Base-by-base conservation (phyloP, 371 early-diverging fungal genomes). In the Funneliformis caledonium region DNA sequence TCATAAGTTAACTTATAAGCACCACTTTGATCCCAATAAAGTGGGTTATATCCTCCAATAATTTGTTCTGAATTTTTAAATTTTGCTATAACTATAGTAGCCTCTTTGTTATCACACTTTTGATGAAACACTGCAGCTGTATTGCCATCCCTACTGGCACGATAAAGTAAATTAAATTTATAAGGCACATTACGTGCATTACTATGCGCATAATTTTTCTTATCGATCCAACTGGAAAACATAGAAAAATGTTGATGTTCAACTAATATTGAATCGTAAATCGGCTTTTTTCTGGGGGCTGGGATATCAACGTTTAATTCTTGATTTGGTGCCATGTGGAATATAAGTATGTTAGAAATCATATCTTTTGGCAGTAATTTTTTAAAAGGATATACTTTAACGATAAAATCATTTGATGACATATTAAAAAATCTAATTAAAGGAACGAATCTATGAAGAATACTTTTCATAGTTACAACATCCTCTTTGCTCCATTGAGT, bases 31-130 rank as follows among this genome's bases (percentile, higher is more conserved):
- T 42, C 45, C 72, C 72, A 72, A 22, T 11, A 7, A 47, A 72
- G 2, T 42, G 43, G 48, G 45, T 72, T 72, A 42, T 72, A 72
- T 47, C 72, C 72, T 19, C 72, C 72, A 72, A 72, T 72, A 16
- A 72, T 16, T 47, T 47, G 48, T 48, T 42, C 45, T 5, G 72
- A 31, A 72, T 48, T 47, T 45, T 72, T n/a, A 72, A 72, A 2
- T 16, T 50, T 43, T 1, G 19, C 47, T 72, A 72, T 19, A 14
- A 72, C 72, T 43, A 72, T 42, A 72, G 37, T 72, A 22, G n/a
- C n/a, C 10, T 14, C 72, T 43, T 50, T 5, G 47, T 43, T 48
- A 4, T 72, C n/a, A 72, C 72, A 72, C 5, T 50, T 12, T 31
- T 50, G 14, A 50, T 72, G 72, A 50, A 72, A 72, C 10, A 7